phyloP scores from a whole-genome alignment of 2,329 filamentous ascomycete genomes.

The Neopestalotiopsis sp. region DNA sequence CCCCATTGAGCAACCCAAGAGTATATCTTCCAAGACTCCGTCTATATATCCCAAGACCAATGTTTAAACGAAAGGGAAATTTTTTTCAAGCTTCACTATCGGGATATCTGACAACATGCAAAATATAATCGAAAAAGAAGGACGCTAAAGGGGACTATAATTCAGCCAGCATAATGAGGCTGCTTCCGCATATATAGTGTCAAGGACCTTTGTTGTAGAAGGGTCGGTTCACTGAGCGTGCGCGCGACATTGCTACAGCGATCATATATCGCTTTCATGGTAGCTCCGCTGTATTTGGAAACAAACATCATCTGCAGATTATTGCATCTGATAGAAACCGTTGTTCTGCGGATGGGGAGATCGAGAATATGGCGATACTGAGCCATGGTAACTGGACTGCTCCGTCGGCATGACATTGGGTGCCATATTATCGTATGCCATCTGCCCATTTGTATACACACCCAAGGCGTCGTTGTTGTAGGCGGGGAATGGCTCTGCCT shows the following conservation, averaged over 20 bases:
- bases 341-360: constrained; percentile 45
- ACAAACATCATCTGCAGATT: constrained; percentile 23
- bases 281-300: neutral
- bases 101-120: neutral
- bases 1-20: neutral
- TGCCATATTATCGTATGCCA: constrained; percentile 39
- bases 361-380: constrained; percentile 46
- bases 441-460: constrained; percentile 34
- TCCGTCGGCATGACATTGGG: constrained; percentile 36
- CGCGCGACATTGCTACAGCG: neutral
- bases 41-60: neutral
- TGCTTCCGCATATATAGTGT: neutral
- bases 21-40: neutral
- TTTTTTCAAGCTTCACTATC: neutral
- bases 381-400: constrained; percentile 46
- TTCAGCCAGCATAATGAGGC: neutral
- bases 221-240: too few species aligned
- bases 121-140: neutral
- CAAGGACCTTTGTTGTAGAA: neutral
- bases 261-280: neutral
- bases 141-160: neutral
- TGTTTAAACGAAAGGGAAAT: neutral
- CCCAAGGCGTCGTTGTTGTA: constrained; percentile 42
- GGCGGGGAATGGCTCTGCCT: constrained; percentile 43
- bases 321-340: constrained; percentile 36